Conservation (phyloP, 1,284 basidiomycete genomes). For the Apiotrichum veenhuisii region DNA sequence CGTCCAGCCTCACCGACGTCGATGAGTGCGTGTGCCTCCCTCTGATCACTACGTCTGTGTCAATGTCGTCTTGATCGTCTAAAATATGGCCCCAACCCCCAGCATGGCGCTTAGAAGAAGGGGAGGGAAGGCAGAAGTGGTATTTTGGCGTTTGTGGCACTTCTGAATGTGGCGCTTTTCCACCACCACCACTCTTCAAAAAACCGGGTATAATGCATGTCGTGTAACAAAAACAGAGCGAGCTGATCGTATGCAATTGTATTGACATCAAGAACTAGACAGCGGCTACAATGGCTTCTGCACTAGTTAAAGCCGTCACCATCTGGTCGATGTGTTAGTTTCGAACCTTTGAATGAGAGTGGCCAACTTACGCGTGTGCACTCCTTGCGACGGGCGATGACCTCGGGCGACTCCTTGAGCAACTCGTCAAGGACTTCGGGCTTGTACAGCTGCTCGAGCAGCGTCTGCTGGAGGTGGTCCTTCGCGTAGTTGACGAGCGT, state of each 20-base stretch:
- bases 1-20: too few relatives aligned
- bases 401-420: slow-evolving; percentile 72
- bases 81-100: too few relatives aligned
- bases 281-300: slow-evolving; percentile 63
- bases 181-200: neutral
- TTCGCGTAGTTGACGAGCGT: slow-evolving; percentile 90
- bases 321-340: slow-evolving; percentile 57
- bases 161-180: too few relatives aligned
- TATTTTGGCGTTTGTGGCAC: too few relatives aligned
- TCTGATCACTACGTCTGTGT: too few relatives aligned
- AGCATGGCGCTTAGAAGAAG: too few relatives aligned
- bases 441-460: slow-evolving; percentile 52
- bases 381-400: slow-evolving; percentile 39
- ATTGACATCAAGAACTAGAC: too few relatives aligned
- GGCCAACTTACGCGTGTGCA: neutral
- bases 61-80: too few relatives aligned
- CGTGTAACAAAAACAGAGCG: slow-evolving; percentile 3
- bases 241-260: slow-evolving; percentile 1
- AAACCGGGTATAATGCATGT: slow-evolving; percentile 5
- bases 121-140: too few relatives aligned
- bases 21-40: too few relatives aligned
- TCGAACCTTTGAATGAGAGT: neutral
- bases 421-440: slow-evolving; percentile 87
- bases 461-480: slow-evolving; percentile 57
- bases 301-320: slow-evolving; percentile 84